A percentile compares a stretch with the other conserved stretches of the same genome.
Evolutionary conservation across 768 basidiomycete genomes (phyloP).

Genomic region (Cubamyces lactineus): DNA sequence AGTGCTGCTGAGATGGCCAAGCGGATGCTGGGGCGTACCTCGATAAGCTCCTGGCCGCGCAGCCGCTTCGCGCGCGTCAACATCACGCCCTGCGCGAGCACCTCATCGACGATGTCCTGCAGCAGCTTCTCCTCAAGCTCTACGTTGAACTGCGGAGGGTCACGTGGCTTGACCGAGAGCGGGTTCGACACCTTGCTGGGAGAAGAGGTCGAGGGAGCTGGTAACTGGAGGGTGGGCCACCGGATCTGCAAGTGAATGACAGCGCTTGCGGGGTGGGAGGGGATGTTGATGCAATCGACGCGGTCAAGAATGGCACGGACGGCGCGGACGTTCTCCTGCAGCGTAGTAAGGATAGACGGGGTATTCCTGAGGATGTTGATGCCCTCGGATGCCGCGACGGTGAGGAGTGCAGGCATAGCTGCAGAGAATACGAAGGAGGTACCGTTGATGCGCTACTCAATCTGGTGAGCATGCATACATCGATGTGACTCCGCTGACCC

Average conservation of each 20-base stretch:
- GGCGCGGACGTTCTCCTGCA: constrained; percentile 80
- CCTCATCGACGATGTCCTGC: constrained; percentile 93
- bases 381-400: constrained; percentile 85
- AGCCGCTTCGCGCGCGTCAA: constrained; percentile 84
- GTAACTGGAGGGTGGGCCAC: constrained; percentile 34
- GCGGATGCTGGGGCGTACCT: constrained; percentile 82
- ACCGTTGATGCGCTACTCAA: constrained; percentile 85
- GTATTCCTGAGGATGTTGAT: constrained; percentile 77
- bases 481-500: background rate
- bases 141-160: constrained; percentile 53
- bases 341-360: constrained; percentile 71
- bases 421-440: constrained; percentile 97
- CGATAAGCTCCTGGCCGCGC: constrained; percentile 80
- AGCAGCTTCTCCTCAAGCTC: constrained; percentile 76
- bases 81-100: constrained; percentile 78
- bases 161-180: constrained; percentile 47
- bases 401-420: constrained; percentile 86
- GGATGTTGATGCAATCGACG: constrained; percentile 81
- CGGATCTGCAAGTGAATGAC: constrained; percentile 84
- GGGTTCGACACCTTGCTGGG: constrained; percentile 51
- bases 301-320: constrained; percentile 83
- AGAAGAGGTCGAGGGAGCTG: constrained; percentile 14
- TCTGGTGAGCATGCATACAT: background rate
- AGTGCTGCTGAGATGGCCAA: constrained; percentile 80
- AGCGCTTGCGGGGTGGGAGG: constrained; percentile 84